Evolutionary conservation across 306 rosid species (phyloP), one percentile per base, ranked within the genome.

Genomic region (Potentilla sterilis): DNA sequence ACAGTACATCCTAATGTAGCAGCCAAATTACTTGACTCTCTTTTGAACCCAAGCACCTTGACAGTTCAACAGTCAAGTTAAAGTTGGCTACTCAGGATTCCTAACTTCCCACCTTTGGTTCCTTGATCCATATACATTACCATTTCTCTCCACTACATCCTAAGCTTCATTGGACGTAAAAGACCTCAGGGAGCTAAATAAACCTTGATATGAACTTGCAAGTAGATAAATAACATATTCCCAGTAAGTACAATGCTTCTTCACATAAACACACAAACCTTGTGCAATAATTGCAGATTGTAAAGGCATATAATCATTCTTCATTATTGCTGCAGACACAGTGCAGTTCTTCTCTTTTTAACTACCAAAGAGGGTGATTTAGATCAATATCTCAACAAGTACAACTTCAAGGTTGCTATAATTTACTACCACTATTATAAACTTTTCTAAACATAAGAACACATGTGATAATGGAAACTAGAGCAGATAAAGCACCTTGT

Each of bases 401-500:
- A 43, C 57, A 74, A 11, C 72, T 42, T 42, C 11, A 28, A 2
- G 57, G 52, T 47, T 9, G 12, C 67, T 84, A 89, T n/a, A 78
- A 81, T 41, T 19, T 65, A 80, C 34, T 48, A 58, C 35, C 22
- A 69, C 54, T 73, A 57, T 15, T 38, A 37, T 43, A 80, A 67
- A 84, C 40, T 75, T 82, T 89, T 24, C 71, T 67, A 77, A 81
- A 87, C 49, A 83, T 19, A 78, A 87, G 77, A 76, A 87, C 87
- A 65, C 92, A 85, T 7, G 82, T 67, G 41, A 78, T 58, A 67
- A 88, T 69, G 51, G 87, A 83, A 61, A 75, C 82, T 16, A 89
- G 83, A 79, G 69, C 70, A 22, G 77, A 69, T 22, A 71, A 72
- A 14, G 82, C 97, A 67, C 98, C 97, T 77, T 85, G 86, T 80